Conservation (phyloP, 1,284 basidiomycete species). For the Fomitopsis pinicola region DNA sequence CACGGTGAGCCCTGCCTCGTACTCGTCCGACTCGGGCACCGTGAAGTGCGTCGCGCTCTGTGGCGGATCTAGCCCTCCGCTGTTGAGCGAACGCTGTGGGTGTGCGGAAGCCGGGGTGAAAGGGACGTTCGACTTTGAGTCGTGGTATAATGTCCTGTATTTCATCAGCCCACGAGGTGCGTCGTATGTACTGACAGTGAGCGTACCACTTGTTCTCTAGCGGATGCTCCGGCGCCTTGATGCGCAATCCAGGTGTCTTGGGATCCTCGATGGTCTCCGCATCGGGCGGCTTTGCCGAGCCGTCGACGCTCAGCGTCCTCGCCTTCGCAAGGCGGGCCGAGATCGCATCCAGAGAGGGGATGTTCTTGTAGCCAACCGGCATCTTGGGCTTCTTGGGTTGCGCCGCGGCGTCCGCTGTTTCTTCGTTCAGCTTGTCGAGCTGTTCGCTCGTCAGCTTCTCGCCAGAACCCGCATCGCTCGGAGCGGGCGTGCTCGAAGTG, state of each 20-base stretch:
- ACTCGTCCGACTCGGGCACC: constrained; percentile 57
- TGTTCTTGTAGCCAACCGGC: constrained; percentile 78
- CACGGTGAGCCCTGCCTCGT: constrained; percentile 74
- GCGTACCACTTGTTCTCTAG: constrained; percentile 76
- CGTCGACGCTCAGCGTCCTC: constrained; percentile 66
- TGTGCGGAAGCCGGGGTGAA: constrained; percentile 39
- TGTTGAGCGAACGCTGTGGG: constrained; percentile 14
- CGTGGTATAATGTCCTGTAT: constrained; percentile 83
- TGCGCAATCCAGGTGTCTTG: constrained; percentile 69
- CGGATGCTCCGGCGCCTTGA: constrained; percentile 78
- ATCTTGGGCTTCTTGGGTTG: constrained; percentile 41
- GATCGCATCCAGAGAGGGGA: constrained; percentile 78
- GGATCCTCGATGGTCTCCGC: constrained; percentile 73
- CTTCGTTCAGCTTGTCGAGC: constrained; percentile 22
- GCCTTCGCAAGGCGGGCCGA: constrained; percentile 68
- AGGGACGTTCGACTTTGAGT: constrained; percentile 74
- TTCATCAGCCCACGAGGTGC: background rate
- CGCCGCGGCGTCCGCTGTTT: constrained; percentile 16
- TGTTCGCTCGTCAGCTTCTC: constrained; percentile 50
- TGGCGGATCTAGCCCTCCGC: constrained; percentile 21
- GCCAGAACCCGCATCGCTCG: constrained; percentile 25
- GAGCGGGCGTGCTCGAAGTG: constrained; percentile 29
- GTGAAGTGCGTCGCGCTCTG: constrained; percentile 33
- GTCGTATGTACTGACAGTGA: background rate
- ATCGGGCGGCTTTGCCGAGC: constrained; percentile 66